Percentiles rank a stretch among this genome's conserved stretches.
Conservation (phyloP, 1,284 basidiomycete genomes). For the Sanghuangporus baumii region DNA sequence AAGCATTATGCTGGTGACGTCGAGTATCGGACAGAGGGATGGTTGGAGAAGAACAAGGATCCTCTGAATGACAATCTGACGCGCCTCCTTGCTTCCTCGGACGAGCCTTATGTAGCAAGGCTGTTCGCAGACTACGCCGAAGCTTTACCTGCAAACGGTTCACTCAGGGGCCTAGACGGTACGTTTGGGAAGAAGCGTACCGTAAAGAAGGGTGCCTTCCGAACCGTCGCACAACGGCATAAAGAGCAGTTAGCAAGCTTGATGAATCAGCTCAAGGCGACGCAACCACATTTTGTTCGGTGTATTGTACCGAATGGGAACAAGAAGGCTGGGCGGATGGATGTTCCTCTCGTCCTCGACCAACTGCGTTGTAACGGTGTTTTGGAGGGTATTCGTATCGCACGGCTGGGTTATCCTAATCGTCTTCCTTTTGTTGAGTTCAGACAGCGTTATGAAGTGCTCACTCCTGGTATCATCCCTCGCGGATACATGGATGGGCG, state of each 20-base stretch:
- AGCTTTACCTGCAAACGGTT: constrained; percentile 27
- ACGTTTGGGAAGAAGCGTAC: constrained; percentile 67
- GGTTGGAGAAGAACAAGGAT: constrained; percentile 99
- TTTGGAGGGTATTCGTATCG: constrained; percentile 97
- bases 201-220: constrained; percentile 94
- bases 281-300: constrained; percentile 97
- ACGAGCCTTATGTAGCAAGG: constrained; percentile 75
- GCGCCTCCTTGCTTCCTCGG: constrained; percentile 80
- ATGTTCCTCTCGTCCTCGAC: constrained; percentile 93
- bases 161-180: constrained; percentile 36
- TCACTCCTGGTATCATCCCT: constrained; percentile 90
- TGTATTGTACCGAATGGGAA: constrained; percentile 95
- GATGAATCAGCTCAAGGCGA: constrained; percentile 88
- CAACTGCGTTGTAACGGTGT: constrained; percentile 99
- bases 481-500: constrained; percentile 96
- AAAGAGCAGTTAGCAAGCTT: constrained; percentile 93
- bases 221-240: constrained; percentile 93
- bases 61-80: constrained; percentile 97
- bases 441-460: constrained; percentile 92
- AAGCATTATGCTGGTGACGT: constrained; percentile 97
- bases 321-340: constrained; percentile 91
- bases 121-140: constrained; percentile 87
- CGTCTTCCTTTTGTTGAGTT: constrained; percentile 96
- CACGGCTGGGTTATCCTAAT: constrained; percentile 96
- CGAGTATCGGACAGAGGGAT: constrained; percentile 93